These are phyloP conservation scores for Trichosanthes cucumerina DNA, from an alignment of 306 rosid species.

Conservation along the genomic window DNA sequence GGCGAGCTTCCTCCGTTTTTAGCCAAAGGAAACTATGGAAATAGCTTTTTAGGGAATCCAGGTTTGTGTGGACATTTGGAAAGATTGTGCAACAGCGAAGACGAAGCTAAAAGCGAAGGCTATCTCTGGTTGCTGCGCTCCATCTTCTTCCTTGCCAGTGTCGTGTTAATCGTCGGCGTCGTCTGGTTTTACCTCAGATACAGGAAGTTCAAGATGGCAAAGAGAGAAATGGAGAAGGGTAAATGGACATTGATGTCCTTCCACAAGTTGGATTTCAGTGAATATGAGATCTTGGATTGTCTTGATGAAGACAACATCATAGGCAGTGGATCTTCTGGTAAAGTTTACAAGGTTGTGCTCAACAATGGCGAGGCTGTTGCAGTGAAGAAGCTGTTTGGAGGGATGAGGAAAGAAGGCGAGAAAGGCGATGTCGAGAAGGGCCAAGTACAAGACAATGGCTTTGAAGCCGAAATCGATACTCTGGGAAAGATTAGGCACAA, in stretches of 20 bases:
- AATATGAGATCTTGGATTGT: conserved; percentile 54
- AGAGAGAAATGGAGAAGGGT: conserved; percentile 56
- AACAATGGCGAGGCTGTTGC: conserved; percentile 54
- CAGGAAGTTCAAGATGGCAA: conserved; percentile 29
- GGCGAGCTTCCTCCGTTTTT: conserved; percentile 64
- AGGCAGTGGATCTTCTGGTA: conserved; percentile 75
- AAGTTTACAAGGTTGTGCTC: conserved; percentile 64
- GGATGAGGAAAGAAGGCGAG: background rate
- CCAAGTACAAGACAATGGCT: conserved; percentile 20
- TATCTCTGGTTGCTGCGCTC: conserved; percentile 6
- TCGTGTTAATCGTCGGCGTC: conserved; percentile 37
- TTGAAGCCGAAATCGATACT: conserved; percentile 65
- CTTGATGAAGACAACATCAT: conserved; percentile 65
- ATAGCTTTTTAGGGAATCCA: conserved; percentile 40
- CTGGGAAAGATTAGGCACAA: conserved; percentile 80
- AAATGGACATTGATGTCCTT: conserved; percentile 83
- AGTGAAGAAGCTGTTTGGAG: conserved; percentile 77
- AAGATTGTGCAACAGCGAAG: background rate
- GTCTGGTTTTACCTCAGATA: conserved; percentile 21
- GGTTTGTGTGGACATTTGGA: conserved; percentile 66
- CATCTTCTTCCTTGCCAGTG: conserved; percentile 21
- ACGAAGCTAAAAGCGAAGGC: background rate
- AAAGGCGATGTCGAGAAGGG: conserved; percentile 38
- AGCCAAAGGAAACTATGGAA: conserved; percentile 55
- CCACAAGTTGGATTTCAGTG: conserved; percentile 72